Conservation (phyloP, 1,284 basidiomycete species). For the Exsudoporus floridanus region DNA sequence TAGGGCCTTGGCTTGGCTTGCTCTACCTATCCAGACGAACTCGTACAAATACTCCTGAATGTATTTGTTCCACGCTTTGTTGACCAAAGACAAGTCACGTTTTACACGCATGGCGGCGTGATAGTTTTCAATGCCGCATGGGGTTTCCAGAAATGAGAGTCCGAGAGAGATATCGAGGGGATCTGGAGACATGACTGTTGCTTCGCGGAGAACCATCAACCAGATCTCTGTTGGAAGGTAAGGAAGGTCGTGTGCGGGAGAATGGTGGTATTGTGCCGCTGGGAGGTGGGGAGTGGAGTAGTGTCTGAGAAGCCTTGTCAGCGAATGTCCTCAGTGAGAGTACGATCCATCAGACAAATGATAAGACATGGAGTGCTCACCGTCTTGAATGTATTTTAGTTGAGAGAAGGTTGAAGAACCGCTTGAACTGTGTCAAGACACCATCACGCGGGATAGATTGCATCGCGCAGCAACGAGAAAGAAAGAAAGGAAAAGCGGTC, state of each 20-base stretch:
- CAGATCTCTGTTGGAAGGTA: constrained; percentile 58
- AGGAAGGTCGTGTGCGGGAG: constrained; percentile 39
- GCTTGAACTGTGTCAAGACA: constrained; percentile 20
- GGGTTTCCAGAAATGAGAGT: constrained; percentile 48
- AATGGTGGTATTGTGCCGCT: constrained; percentile 21
- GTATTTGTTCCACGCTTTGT: constrained; percentile 52
- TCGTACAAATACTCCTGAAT: constrained; percentile 59
- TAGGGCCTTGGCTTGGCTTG: constrained; percentile 56
- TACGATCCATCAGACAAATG: too few relatives aligned
- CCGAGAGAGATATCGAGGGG: constrained; percentile 48
- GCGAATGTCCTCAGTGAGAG: too few relatives aligned
- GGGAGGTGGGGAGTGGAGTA: constrained; percentile 2
- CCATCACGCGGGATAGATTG: constrained; percentile 1
- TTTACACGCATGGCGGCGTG: constrained; percentile 49
- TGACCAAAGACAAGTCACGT: constrained; percentile 52
- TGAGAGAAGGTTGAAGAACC: constrained; percentile 14
- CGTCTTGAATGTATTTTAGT: constrained; percentile 16
- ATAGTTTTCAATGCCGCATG: constrained; percentile 44
- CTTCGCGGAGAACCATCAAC: constrained; percentile 56
- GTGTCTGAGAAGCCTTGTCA: constrained; percentile 15
- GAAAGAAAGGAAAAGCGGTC: constrained; percentile 3
- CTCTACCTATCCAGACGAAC: constrained; percentile 64
- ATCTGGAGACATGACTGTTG: constrained; percentile 44
- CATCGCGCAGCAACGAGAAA: constrained; percentile 12
- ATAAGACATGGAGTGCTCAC: constrained; percentile 12